A percentile compares a stretch with the other conserved stretches of the same genome.
Conservation (phyloP, 1,284 basidiomycete species). For the Violaceomyces palustris region DNA sequence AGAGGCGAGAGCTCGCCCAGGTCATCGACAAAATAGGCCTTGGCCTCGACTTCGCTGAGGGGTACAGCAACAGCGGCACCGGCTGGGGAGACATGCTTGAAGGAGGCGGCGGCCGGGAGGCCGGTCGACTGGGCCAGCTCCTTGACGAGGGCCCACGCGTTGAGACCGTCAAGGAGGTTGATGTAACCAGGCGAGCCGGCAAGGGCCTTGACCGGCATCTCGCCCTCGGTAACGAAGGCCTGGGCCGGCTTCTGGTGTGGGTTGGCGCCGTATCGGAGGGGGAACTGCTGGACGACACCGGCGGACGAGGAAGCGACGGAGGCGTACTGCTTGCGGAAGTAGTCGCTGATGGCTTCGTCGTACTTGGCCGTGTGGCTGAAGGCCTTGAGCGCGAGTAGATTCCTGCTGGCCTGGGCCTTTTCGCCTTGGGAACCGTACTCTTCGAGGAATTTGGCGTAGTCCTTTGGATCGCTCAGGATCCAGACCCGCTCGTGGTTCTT, state of each 20-base stretch:
- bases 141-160: constrained; percentile 92
- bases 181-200: constrained; percentile 97
- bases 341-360: constrained; percentile 90
- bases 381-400: constrained; percentile 87
- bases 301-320: constrained; percentile 58
- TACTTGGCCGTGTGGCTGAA: constrained; percentile 94
- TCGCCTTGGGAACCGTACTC: constrained; percentile 61
- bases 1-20: constrained; percentile 81
- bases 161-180: constrained; percentile 96
- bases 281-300: constrained; percentile 59
- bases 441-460: constrained; percentile 78
- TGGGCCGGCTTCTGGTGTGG: constrained; percentile 98
- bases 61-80: constrained; percentile 70
- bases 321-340: constrained; percentile 94
- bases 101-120: constrained; percentile 92
- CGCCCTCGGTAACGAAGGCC: constrained; percentile 83
- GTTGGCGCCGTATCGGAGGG: constrained; percentile 92
- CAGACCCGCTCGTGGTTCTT: constrained; percentile 78
- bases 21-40: constrained; percentile 95
- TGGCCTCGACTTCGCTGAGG: constrained; percentile 78
- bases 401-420: constrained; percentile 64
- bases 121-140: constrained; percentile 76
- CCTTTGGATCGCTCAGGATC: constrained; percentile 87
- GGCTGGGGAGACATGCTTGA: constrained; percentile 98
- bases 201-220: constrained; percentile 89